phyloP scores from a whole-genome alignment of 2,329 filamentous ascomycete species.

The Fusarium sp. region DNA sequence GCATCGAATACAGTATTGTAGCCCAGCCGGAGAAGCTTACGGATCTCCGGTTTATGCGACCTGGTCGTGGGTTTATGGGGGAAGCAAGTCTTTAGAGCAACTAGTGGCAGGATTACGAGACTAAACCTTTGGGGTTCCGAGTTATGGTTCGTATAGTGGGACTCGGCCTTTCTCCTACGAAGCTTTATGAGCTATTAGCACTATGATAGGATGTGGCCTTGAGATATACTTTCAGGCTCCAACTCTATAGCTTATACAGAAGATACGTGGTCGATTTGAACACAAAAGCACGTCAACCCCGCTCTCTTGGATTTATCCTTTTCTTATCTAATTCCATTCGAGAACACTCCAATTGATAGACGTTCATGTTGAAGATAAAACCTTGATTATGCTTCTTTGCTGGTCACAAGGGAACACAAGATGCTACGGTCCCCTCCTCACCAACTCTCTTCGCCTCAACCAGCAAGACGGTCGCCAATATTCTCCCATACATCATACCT shows the following conservation, averaged over 20 bases:
- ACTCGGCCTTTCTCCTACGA: background rate
- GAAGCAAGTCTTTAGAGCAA: rapidly evolving
- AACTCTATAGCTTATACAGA: rapidly evolving
- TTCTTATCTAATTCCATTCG: rapidly evolving
- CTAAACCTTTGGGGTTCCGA: too few species aligned
- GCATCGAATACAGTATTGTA: background rate
- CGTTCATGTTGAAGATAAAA: too few species aligned
- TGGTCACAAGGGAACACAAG: too few species aligned
- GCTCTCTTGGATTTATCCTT: background rate
- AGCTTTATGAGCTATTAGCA: background rate
- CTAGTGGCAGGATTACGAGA: background rate
- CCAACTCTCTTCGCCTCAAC: too few species aligned
- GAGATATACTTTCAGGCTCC: background rate
- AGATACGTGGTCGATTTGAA: background rate
- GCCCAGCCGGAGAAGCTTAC: rapidly evolving
- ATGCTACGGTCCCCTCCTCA: rapidly evolving
- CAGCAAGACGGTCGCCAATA: too few species aligned
- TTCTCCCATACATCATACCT: too few species aligned
- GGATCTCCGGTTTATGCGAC: too few species aligned
- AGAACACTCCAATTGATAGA: rapidly evolving
- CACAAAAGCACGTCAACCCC: background rate
- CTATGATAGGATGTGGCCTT: background rate
- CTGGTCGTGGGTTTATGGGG: background rate
- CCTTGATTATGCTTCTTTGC: too few species aligned
- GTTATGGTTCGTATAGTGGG: background rate